A percentile compares a stretch with the other conserved stretches of the same genome.
These are phyloP conservation scores for Agastache rugosa DNA, from an alignment of 257 asterid genomes.

Conservation along the genomic window DNA sequence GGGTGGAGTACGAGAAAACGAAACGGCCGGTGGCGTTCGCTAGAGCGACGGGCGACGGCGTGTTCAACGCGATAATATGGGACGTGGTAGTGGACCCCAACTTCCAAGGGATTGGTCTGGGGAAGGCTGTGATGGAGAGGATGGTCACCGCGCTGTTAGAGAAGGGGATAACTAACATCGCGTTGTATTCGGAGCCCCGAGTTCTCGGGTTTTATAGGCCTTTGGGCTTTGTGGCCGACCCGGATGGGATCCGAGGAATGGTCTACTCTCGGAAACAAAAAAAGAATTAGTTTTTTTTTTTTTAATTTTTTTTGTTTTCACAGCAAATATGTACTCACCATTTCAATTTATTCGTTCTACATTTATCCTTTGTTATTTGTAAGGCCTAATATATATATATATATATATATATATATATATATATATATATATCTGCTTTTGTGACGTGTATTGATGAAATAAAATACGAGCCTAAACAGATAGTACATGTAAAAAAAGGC, in stretches of 20 bases:
- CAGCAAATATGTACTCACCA: not conserved
- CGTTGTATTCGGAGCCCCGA: slow-evolving; percentile 95
- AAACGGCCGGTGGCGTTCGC: slow-evolving; percentile 90
- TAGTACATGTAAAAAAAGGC: too few relatives aligned
- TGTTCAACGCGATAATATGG: slow-evolving; percentile 91
- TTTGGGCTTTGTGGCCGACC: slow-evolving; percentile 88
- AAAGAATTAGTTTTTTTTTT: slow-evolving; percentile 23
- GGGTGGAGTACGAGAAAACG: slow-evolving; percentile 78
- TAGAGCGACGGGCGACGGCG: slow-evolving; percentile 96
- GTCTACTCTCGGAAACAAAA: slow-evolving; percentile 74
- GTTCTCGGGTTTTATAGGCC: slow-evolving; percentile 93
- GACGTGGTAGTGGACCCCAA: slow-evolving; percentile 98
- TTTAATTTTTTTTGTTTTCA: not conserved
- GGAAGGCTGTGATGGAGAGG: slow-evolving; percentile 96
- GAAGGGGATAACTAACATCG: slow-evolving; percentile 81
- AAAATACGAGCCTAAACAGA: not conserved
- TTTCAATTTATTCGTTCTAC: not conserved
- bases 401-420: too few relatives aligned
- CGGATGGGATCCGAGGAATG: slow-evolving; percentile 95
- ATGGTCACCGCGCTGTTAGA: slow-evolving; percentile 63
- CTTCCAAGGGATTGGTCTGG: slow-evolving; percentile 87
- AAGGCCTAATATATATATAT: too few relatives aligned
- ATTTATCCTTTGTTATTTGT: not conserved
- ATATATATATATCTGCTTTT: too few relatives aligned
- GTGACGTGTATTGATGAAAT: not conserved